Evolutionary conservation across 1,139 yeast genomes (phyloP), one percentile per base, ranked within the genome.

Genomic region (Debaryomyces coudertii): DNA sequence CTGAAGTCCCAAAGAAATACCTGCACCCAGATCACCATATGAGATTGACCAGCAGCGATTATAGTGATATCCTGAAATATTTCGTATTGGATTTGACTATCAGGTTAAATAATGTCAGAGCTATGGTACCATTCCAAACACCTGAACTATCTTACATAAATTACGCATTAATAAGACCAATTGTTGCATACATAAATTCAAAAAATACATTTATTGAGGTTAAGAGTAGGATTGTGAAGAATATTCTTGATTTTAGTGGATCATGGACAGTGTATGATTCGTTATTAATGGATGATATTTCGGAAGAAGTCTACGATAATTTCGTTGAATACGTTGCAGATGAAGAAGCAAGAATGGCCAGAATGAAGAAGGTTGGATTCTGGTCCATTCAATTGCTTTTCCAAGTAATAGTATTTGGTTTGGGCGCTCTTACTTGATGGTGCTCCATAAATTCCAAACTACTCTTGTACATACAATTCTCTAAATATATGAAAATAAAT

Each of bases 181-280:
- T 93, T 61, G 97, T 93, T 24, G 98, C 95, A 0, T 93, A 92
- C 65, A 92, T 93, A 61, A 93, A 93, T 64, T 86, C 95, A 29
- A 80, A 87, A 51, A 87, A 88, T 58, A 90, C 98, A 0, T 87
- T 86, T 56, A 92, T 93, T 52, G 97, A 96, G 42, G 83, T 93
- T 50, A 78, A 84, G 53, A 90, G 96, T 60, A 80, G 92, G 5
- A 82, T 93, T n/a, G 86, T 87, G 39, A 93, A 93, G 62, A 79
- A 82, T 43, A 68, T 90, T 24, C 72, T 74, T 30, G 98, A 93
- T 60, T 93, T 93, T 61, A 90, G 88, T 57, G 99, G 99, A 0
- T 82, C 96, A 4, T 93, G 99, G 99, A 93, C 99, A 1, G 77
- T 90, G 5, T 93, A 90, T 64, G 99, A 93, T 62, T 87, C 95